Evolutionary conservation across 1,284 basidiomycete species (phyloP), one percentile per base, ranked within the genome.

Genomic region (Mixia osmundae): DNA sequence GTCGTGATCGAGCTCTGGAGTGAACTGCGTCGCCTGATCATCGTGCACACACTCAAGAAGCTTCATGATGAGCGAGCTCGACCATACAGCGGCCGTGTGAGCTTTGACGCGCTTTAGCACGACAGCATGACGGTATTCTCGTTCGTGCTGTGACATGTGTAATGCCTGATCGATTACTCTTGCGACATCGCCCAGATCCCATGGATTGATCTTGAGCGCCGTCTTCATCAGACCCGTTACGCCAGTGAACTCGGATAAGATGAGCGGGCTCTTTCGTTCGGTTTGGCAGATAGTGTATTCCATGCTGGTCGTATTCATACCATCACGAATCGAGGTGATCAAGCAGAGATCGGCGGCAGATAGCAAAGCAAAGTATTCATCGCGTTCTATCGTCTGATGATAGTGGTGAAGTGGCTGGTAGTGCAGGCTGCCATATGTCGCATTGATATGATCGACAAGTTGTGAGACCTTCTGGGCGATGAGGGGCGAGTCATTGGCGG

Each of bases 401-500:
- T 95, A 97, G 54, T 97, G 91, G 54, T 97, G 89, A n/a, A 95
- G 80, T 8, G 91, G 89, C 44, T 87, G 82, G 54, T 95, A 97
- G 59, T 91, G 83, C 30, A 97, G 61, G 42, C 72, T 76, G 25
- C 89, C 91, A 54, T 85, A 95, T 51, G 85, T 75, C 24, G 41
- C 42, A 51, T 99, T 99, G 61, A 99, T 95, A 50, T 85, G 79
- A 27, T 79, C 76, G 39, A 99, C 89, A 20, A 95, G 63, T 59
- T 97, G 85, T 33, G 79, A 83, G 6, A 95, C 73, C 61, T 85
- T 76, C 19, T 82, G 67, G 59, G 94, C 89, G 35, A 99, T 67
- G 56, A 85, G 85, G 14, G 83, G 79, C 30, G 78, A 83, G 56
- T 95, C 87, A 15, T 77, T 77, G 42, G 91, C 61, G 0, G 85